phyloP scores from a whole-genome alignment of 129 eudicot species.

The Flaveria linearis region DNA sequence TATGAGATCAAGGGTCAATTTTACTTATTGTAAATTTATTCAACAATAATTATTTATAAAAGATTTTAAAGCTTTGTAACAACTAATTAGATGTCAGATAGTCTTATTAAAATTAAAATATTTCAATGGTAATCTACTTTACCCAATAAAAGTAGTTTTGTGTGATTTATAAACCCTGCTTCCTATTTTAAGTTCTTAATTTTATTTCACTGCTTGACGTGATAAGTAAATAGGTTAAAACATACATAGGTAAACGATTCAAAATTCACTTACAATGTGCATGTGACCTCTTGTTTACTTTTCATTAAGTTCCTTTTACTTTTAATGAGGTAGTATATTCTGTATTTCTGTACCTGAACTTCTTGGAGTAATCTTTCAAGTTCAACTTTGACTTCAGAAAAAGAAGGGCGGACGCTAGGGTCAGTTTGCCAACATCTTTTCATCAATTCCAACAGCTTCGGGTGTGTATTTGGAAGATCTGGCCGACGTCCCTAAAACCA shows the following conservation, averaged over 20 bases:
- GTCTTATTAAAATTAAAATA: not conserved
- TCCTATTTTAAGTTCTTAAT: not conserved
- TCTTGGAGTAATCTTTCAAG: constrained; percentile 58
- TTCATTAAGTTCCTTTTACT: not conserved
- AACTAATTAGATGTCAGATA: not conserved
- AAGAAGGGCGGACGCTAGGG: constrained; percentile 67
- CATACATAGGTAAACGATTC: not conserved
- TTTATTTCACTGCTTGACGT: not conserved
- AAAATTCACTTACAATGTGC: not conserved
- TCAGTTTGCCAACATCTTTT: constrained; percentile 77
- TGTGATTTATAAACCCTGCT: not conserved
- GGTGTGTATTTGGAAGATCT: constrained; percentile 79
- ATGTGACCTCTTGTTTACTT: not conserved
- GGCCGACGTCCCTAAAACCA: constrained; percentile 76
- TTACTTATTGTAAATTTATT: not conserved
- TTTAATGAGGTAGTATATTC: not conserved
- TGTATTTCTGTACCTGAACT: constrained; percentile 45
- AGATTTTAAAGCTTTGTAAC: not conserved
- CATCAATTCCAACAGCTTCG: constrained; percentile 74
- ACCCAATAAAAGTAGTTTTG: not conserved
- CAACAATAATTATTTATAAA: not conserved
- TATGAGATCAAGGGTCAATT: too few species aligned
- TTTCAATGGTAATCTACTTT: not conserved
- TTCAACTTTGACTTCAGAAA: constrained; percentile 57
- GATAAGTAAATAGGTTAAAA: not conserved